Base-by-base conservation (phyloP, 2,329 filamentous ascomycete genomes). In the Neonectria punicea region DNA sequence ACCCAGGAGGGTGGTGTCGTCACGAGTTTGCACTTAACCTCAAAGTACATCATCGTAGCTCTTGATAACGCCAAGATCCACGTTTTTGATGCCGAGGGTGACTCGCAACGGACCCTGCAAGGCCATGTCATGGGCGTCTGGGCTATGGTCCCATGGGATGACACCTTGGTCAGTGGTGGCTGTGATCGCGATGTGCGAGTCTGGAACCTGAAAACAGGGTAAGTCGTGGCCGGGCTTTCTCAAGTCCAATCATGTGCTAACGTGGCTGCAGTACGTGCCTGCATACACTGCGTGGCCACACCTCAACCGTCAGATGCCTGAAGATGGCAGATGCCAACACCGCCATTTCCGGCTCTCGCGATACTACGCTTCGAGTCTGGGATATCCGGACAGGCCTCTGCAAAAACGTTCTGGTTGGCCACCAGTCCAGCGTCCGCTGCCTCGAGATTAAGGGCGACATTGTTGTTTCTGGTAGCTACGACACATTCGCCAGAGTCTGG, bases 41-140 rank as follows among this genome's bases (percentile, higher is more conserved):
- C 93, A 36, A 97, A 97, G 78, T 98, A 98, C 81, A 98, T 99
- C 74, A 94, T 99, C 53, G 94, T 98, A 68, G 96, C 96, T 54
- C 87, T 99, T 67, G 96, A 99, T 83, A 99, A 98, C 80, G 95
- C 96, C 41, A 97, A 97, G 83, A 99, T 99, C 50, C 96, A 99
- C 79, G 94, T 99, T 28, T 99, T 98, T 77, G 93, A 98, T 78
- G 94, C 93, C 1, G 89, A 96, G 70, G 96, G 96, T 36, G 90
- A 94, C 72, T 90, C 93, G 69, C 90, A 97, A 73, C 93, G 94
- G 77, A 97, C 93, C 2, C 83, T 99, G 30, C 92, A 96, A 76
- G 96, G 96, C 11, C 96, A 99, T 81, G 93, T 98, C 49, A 99
- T 99, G 96, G 96, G 96, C 44, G 96, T 99, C 20, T 99, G 96